phyloP scores from a whole-genome alignment of 1,284 basidiomycete species.

The Ustilago hordei region DNA sequence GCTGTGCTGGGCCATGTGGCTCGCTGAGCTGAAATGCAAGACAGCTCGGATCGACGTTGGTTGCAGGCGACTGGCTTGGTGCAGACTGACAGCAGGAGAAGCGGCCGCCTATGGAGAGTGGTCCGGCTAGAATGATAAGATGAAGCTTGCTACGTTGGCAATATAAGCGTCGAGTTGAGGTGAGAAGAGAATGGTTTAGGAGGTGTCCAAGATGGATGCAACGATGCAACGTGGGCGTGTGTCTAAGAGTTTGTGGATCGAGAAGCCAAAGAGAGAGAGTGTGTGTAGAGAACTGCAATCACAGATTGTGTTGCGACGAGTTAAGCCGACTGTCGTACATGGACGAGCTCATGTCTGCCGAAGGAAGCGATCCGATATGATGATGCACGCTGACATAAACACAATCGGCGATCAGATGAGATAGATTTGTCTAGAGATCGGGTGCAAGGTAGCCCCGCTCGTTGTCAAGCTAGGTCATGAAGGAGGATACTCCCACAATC shows the following conservation, averaged over 20 bases:
- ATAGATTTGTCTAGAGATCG: no score
- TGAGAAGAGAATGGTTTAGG: slow-evolving; percentile 13
- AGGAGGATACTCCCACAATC: no score
- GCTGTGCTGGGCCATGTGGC: slow-evolving; percentile 47
- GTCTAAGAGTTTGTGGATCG: not conserved
- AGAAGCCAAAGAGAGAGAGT: not conserved
- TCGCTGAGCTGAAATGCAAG: slow-evolving; percentile 31
- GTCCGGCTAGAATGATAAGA: not conserved
- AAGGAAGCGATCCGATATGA: no score
- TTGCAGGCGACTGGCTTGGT: slow-evolving; percentile 23
- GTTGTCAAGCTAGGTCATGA: no score
- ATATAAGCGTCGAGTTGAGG: not conserved
- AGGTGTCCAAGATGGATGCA: slow-evolving; percentile 5
- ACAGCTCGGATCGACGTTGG: slow-evolving; percentile 47
- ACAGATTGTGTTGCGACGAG: no score
- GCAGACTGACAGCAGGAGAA: slow-evolving; percentile 4
- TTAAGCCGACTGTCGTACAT: no score
- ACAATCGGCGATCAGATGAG: no score
- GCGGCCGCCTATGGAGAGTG: not conserved
- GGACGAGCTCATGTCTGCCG: no score
- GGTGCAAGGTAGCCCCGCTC: no score
- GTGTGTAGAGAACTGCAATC: not conserved
- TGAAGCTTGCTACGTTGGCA: not conserved
- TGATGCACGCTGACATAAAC: no score
- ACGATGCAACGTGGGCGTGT: not conserved